Evolutionary conservation across 257 asterid genomes (phyloP).

Genomic region (Dorcoceras hygrometricum): DNA sequence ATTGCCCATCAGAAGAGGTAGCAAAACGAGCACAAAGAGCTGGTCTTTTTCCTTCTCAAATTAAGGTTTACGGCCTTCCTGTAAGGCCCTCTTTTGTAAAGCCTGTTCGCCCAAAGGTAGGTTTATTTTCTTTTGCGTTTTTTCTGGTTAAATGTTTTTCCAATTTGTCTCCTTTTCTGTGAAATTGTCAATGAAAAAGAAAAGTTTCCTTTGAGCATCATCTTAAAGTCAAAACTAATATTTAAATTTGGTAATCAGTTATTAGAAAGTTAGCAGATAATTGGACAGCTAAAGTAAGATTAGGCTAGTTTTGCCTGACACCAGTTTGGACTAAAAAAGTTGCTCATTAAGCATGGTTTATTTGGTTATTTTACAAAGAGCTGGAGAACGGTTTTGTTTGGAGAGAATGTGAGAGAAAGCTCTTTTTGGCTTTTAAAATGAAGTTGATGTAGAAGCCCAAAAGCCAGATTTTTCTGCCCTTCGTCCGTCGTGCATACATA

Average conservation of each 20-base stretch:
- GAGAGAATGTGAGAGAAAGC: background rate
- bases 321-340: background rate
- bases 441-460: background rate
- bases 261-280: background rate
- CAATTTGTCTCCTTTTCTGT: background rate
- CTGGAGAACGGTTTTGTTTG: background rate
- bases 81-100: constrained; percentile 95
- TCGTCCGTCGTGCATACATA: background rate
- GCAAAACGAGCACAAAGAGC: constrained; percentile 94
- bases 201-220: background rate
- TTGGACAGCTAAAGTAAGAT: background rate
- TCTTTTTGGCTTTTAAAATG: background rate
- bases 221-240: background rate
- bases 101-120: constrained; percentile 80
- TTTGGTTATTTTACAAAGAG: background rate
- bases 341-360: background rate
- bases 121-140: constrained; percentile 7
- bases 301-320: background rate
- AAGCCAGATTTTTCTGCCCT: background rate
- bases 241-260: background rate
- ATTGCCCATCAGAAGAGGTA: constrained; percentile 95
- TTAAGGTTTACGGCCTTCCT: constrained; percentile 93
- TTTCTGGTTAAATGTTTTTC: background rate
- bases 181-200: background rate
- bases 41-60: constrained; percentile 78